Base-by-base conservation (phyloP, 2,329 filamentous ascomycete genomes). In the Lecanicillium sp. region DNA sequence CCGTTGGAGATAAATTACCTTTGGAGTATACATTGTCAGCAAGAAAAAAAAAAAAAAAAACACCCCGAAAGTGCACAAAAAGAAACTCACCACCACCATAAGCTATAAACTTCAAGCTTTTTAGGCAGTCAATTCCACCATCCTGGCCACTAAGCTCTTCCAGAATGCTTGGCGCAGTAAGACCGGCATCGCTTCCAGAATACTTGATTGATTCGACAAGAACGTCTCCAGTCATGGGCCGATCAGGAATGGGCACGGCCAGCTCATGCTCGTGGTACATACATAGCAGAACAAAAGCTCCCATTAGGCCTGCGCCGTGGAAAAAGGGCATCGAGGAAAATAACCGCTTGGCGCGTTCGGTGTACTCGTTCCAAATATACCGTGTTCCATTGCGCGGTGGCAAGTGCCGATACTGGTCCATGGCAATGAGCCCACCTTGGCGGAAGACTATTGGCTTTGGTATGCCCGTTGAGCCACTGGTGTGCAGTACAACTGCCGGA, bases 391-490 rank as follows among this genome's bases (percentile, higher is more conserved):
- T n/a, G 6, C 11, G 14, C 12, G 14, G 14, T n/a, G 29, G 12
- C 11, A n/a, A 15, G 14, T 30, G 5, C 6, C 29, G 29, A 15
- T 30, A n/a, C 29, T 15, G 12, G 29, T 30, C 29, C 6, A 30
- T 15, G 12, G 29, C 6, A 15, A 15, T 5, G 29, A 30, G 14
- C 6, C 11, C 12, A 6, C 29, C 29, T 13, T 30, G 11, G 6
- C 29, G 6, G 6, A n/a, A 13, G 6, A 30, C 13, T 7, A 71
- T 56, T 3, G 67, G 66, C 46, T 67, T 70, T 0, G 67, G 67
- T 4, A 67, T 52, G 1, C 67, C 67, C 0, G 67, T 69, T 30
- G 59, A 66, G 5, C 67, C 67, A 37, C 63, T 67, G 1, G 66
- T 70, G 48, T 71, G 67, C 8, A 70, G 45, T 2, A 68, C 55